Conservation (phyloP, 257 asterid genomes). For the Solanum arcanum region DNA sequence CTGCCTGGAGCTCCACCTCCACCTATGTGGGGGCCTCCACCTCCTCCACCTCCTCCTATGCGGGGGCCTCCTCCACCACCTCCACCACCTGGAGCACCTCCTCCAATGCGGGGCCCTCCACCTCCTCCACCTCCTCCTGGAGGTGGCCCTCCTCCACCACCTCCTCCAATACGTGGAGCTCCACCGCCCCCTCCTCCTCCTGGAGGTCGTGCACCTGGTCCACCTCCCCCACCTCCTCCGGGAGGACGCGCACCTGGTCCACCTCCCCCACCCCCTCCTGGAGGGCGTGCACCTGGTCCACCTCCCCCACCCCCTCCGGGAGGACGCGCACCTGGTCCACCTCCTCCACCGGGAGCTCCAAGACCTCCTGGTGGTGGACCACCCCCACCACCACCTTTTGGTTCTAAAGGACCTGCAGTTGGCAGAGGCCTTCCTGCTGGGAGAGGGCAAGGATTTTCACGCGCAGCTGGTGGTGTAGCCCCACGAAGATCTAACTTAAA, state of each 20-base stretch:
- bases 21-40: not conserved
- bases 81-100: not conserved
- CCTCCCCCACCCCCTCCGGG: conserved; percentile 36
- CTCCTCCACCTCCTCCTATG: not conserved
- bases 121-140: conserved; percentile 11
- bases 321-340: conserved; percentile 27
- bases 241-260: conserved; percentile 21
- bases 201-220: conserved; percentile 6
- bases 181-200: conserved; percentile 13
- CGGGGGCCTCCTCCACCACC: conserved; percentile 1
- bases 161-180: conserved; percentile 4
- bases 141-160: conserved; percentile 27
- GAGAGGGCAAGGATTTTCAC: conserved; percentile 17
- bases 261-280: conserved; percentile 24
- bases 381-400: conserved; percentile 41
- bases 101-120: not conserved
- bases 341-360: conserved; percentile 36
- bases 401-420: conserved; percentile 61
- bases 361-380: conserved; percentile 40
- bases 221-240: conserved; percentile 20
- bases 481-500: conserved; percentile 74
- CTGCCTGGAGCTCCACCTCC: not conserved
- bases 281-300: conserved; percentile 26
- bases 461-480: conserved; percentile 60
- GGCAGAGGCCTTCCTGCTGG: conserved; percentile 46